Evolutionary conservation across 2,329 filamentous ascomycete species (phyloP).

Genomic region (Claviceps paspali): DNA sequence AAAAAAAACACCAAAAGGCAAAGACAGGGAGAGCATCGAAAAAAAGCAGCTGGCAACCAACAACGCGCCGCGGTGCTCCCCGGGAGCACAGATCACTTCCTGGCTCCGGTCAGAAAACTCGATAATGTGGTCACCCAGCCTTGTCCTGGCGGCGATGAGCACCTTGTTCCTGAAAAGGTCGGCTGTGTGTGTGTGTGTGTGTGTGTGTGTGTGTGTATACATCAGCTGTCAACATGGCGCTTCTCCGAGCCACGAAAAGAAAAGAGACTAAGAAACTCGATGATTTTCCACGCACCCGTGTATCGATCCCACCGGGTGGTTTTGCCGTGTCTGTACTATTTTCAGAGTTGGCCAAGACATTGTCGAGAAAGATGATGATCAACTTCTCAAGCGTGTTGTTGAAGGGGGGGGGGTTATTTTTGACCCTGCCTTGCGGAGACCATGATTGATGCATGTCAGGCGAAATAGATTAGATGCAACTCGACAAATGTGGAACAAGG

Average conservation of each 20-base stretch:
- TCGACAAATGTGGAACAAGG: neutral
- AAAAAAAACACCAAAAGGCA: no score
- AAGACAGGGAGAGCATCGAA: no score
- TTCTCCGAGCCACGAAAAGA: neutral
- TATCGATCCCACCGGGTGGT: neutral
- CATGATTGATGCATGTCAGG: neutral
- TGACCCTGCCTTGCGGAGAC: neutral
- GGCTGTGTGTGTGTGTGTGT: no score
- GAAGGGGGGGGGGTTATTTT: no score
- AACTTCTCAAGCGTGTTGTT: no score
- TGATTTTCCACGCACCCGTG: neutral
- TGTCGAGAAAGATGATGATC: neutral
- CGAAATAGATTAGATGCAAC: neutral
- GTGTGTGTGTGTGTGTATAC: no score
- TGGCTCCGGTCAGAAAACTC: neutral
- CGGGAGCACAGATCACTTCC: neutral
- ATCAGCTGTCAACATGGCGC: no score
- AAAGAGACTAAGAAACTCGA: no score
- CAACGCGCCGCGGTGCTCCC: neutral
- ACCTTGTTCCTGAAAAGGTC: neutral
- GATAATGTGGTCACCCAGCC: neutral
- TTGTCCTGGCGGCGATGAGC: neutral
- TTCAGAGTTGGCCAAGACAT: neutral
- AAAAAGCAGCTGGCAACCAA: neutral
- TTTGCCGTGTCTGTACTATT: neutral